phyloP scores from a whole-genome alignment of 805 yeast species.

The Scheffersomyces amazonensis region DNA sequence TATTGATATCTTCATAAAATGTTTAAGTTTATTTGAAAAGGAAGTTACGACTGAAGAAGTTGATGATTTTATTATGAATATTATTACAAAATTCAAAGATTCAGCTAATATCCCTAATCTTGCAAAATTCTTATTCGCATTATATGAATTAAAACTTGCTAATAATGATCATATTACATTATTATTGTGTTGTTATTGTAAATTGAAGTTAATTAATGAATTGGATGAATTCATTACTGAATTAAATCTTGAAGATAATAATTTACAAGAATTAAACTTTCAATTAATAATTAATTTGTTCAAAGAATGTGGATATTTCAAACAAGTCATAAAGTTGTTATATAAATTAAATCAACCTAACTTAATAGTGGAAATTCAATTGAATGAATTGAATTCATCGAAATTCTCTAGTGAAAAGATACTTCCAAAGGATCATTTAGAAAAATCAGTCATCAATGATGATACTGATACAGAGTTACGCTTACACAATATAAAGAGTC shows the following conservation, averaged over 20 bases:
- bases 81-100: constrained; percentile 76
- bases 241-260: constrained; percentile 23
- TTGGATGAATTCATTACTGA: constrained; percentile 53
- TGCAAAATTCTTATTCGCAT: constrained; percentile 58
- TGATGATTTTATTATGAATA: constrained; percentile 56
- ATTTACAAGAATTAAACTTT: constrained; percentile 54
- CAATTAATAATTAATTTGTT: constrained; percentile 66
- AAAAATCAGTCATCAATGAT: too few relatives aligned
- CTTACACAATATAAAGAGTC: too few relatives aligned
- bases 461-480: too few relatives aligned
- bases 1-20: constrained; percentile 65
- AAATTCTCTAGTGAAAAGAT: too few relatives aligned
- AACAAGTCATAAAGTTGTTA: constrained; percentile 69
- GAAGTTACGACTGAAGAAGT: constrained; percentile 20
- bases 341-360: constrained; percentile 70
- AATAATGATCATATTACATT: constrained; percentile 81
- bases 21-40: constrained; percentile 22
- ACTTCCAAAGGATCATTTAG: too few relatives aligned
- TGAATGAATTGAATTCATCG: constrained; percentile 62
- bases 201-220: constrained; percentile 59
- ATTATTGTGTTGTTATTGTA: constrained; percentile 75
- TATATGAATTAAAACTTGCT: constrained; percentile 55
- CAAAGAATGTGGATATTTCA: constrained; percentile 65
- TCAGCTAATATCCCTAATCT: constrained; percentile 67
- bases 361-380: constrained; percentile 69